Conservation (phyloP, 2,329 filamentous ascomycete species). For the Dactylellina sp. region DNA sequence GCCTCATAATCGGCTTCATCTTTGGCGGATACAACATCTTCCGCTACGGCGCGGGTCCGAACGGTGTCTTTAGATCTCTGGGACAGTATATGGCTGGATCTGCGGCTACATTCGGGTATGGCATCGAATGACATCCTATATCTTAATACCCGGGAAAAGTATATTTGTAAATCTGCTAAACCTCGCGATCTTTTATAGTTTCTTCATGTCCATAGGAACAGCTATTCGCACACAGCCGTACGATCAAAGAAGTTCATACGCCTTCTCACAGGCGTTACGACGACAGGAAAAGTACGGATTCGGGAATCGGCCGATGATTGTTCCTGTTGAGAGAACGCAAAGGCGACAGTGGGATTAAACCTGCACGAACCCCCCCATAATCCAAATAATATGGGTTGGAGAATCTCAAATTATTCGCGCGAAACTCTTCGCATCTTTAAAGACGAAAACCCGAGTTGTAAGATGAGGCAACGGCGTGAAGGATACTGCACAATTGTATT, state of each 20-base stretch:
- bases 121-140: too few relatives aligned
- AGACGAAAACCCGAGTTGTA: constrained; percentile 10
- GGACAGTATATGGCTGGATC: constrained; percentile 98
- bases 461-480: constrained; percentile 32
- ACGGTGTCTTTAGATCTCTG: constrained; percentile 91
- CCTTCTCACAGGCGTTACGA: constrained; percentile 43
- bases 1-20: constrained; percentile 96
- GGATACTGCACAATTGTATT: constrained; percentile 55
- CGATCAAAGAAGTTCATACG: constrained; percentile 63
- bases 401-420: too few relatives aligned
- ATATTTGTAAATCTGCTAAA: too few relatives aligned
- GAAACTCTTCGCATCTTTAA: too few relatives aligned
- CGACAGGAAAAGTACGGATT: constrained; percentile 45
- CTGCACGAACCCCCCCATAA: background rate
- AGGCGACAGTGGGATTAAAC: constrained; percentile 36
- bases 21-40: constrained; percentile 96
- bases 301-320: constrained; percentile 28
- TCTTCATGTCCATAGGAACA: constrained; percentile 99
- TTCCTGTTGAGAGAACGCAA: constrained; percentile 28
- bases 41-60: constrained; percentile 89
- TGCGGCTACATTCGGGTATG: constrained; percentile 93
- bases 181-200: too few relatives aligned
- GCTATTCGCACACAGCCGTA: constrained; percentile 93
- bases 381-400: too few relatives aligned
- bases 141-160: too few relatives aligned